phyloP scores from a whole-genome alignment of 257 asterid genomes.

The Fraxinus cuspidata region DNA sequence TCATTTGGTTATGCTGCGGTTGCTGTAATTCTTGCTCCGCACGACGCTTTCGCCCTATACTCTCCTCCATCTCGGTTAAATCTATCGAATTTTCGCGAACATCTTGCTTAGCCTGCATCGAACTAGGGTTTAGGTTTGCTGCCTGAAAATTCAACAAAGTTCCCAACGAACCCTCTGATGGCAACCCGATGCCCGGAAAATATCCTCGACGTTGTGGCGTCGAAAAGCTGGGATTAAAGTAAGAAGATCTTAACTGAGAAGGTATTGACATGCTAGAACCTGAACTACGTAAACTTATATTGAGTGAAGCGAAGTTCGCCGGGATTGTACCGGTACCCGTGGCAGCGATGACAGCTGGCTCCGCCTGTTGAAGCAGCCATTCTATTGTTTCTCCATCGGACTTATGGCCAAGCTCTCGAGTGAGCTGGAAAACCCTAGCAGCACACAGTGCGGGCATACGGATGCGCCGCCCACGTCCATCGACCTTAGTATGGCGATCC shows the following conservation, averaged over 20 bases:
- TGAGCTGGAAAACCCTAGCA: conserved; percentile 95
- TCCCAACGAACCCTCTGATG: conserved; percentile 53
- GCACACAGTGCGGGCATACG: conserved; percentile 97
- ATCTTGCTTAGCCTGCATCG: conserved; percentile 64
- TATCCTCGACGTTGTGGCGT: conserved; percentile 59
- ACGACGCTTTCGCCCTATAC: conserved; percentile 58
- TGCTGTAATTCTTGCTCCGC: conserved; percentile 55
- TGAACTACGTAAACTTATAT: conserved; percentile 85
- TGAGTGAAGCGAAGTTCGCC: conserved; percentile 85
- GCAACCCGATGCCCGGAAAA: conserved; percentile 63
- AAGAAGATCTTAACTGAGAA: conserved; percentile 76
- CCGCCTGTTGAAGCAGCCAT: conserved; percentile 94
- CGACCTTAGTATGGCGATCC: conserved; percentile 91
- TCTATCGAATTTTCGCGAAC: conserved; percentile 52
- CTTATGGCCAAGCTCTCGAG: conserved; percentile 91
- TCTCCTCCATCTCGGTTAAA: conserved; percentile 53
- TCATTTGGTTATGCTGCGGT: conserved; percentile 61
- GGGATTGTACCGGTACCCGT: conserved; percentile 98
- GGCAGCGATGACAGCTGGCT: conserved; percentile 90
- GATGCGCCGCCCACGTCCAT: conserved; percentile 90
- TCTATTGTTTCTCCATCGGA: conserved; percentile 93
- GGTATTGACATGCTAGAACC: conserved; percentile 95
- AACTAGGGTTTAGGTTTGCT: conserved; percentile 51
- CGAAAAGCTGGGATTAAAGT: conserved; percentile 58
- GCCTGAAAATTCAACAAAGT: conserved; percentile 68